Conservation (phyloP, 2,329 filamentous ascomycete species). For the Xylaria multiplex region DNA sequence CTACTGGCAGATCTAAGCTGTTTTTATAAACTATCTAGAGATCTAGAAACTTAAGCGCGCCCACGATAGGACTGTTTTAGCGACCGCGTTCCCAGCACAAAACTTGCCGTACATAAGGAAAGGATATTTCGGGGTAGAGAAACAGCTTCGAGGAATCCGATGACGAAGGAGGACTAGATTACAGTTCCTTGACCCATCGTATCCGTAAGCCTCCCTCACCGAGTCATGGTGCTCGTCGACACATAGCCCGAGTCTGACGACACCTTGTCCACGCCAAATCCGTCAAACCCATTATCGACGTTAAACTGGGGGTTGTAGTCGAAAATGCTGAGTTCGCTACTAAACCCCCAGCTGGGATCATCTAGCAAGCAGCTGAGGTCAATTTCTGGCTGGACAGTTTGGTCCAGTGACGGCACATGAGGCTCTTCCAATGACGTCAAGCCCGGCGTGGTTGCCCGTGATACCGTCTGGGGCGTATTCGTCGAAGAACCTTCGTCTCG, state of each 20-base stretch:
- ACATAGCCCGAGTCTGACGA: slow-evolving; percentile 47
- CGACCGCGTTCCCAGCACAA: slow-evolving; percentile 1
- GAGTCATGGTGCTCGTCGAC: slow-evolving; percentile 40
- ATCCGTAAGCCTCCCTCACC: slow-evolving; percentile 3
- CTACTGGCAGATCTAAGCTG: neutral
- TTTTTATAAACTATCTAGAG: neutral
- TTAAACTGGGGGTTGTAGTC: slow-evolving; percentile 35
- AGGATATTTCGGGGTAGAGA: slow-evolving; percentile 6
- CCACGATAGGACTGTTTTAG: neutral
- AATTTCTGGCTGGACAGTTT: slow-evolving; percentile 22
- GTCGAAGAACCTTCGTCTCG: slow-evolving; percentile 40
- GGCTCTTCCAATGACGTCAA: slow-evolving; percentile 23
- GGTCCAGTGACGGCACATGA: slow-evolving; percentile 9
- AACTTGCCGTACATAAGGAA: neutral
- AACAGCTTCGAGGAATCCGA: neutral
- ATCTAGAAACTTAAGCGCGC: slow-evolving; percentile 1
- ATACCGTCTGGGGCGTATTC: slow-evolving; percentile 39
- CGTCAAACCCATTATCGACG: slow-evolving; percentile 28
- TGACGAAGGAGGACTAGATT: neutral
- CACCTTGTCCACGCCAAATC: slow-evolving; percentile 36
- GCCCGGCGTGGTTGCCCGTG: slow-evolving; percentile 37
- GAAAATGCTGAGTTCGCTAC: slow-evolving; percentile 14
- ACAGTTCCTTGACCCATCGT: neutral
- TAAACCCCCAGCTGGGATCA: slow-evolving; percentile 23
- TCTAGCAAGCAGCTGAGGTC: slow-evolving; percentile 40